Conservation (phyloP, 805 yeast species). For the Myxozyma udenii region DNA sequence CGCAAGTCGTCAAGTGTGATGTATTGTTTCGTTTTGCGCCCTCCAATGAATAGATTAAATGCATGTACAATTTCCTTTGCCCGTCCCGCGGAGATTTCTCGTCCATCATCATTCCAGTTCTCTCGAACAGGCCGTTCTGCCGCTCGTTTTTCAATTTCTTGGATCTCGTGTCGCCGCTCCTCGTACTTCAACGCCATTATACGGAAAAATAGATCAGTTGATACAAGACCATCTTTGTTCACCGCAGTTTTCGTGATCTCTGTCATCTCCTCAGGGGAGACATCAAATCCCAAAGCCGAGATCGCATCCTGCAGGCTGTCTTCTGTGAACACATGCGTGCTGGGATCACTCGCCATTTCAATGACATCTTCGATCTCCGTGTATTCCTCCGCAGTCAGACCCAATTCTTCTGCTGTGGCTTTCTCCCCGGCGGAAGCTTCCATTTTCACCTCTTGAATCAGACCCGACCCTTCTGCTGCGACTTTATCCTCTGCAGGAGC, state of each 20-base stretch:
- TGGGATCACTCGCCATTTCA: conserved; percentile 15
- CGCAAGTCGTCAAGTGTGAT: conserved; percentile 35
- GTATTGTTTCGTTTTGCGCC: not conserved
- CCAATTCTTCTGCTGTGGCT: not conserved
- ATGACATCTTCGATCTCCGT: conserved; percentile 20
- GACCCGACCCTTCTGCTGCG: too few relatives aligned
- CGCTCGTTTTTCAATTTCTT: not conserved
- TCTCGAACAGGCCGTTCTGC: not conserved
- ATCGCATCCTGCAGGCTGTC: conserved; percentile 34
- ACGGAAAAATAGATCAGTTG: conserved; percentile 35
- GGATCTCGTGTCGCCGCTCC: conserved; percentile 1
- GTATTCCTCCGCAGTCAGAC: conserved; percentile 1
- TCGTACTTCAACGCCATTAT: conserved; percentile 24
- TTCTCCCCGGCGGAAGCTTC: too few relatives aligned
- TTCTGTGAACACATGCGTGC: conserved; percentile 22
- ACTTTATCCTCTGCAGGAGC: too few relatives aligned
- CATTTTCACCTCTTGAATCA: too few relatives aligned
- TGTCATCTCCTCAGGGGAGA: conserved; percentile 16
- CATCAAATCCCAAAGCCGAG: conserved; percentile 33
- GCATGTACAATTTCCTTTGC: conserved; percentile 17
- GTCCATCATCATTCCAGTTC: not conserved
- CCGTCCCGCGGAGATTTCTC: too few relatives aligned
- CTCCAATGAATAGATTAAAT: conserved; percentile 22
- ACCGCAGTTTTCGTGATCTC: conserved; percentile 21
- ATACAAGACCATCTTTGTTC: conserved; percentile 33